A percentile compares a stretch with the other conserved stretches of the same genome.
Conservation (phyloP, 805 yeast species). For the Wickerhamomyces kurtzmanii region DNA sequence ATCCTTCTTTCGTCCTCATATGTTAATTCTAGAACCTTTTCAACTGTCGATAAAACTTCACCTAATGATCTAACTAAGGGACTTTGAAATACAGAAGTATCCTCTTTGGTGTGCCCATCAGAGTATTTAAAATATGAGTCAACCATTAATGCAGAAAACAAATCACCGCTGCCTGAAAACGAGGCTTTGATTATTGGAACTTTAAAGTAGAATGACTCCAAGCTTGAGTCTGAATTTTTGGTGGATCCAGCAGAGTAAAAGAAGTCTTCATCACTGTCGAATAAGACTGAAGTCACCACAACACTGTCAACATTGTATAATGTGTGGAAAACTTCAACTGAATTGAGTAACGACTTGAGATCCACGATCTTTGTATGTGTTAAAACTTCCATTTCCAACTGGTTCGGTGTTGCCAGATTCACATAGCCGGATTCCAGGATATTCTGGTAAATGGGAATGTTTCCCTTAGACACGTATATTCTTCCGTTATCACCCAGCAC, state of each 20-base stretch:
- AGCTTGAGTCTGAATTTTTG: conserved; percentile 1
- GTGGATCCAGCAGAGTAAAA: conserved; percentile 31
- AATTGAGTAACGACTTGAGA: conserved; percentile 23
- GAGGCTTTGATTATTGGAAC: conserved; percentile 44
- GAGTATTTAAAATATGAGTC: conserved; percentile 30
- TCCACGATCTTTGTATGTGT: conserved; percentile 33
- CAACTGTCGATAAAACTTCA: conserved; percentile 29
- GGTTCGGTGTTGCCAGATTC: conserved; percentile 59
- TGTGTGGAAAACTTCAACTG: conserved; percentile 31
- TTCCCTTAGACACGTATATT: conserved; percentile 57
- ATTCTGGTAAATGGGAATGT: conserved; percentile 40
- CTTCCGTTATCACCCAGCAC: conserved; percentile 87
- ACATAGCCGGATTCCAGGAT: conserved; percentile 35
- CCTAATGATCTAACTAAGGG: conserved; percentile 25
- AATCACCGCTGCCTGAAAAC: conserved; percentile 71
- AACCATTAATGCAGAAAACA: conserved; percentile 53
- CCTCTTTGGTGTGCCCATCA: conserved; percentile 6
- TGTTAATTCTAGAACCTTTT: conserved; percentile 30
- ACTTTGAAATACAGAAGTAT: conserved; percentile 1
- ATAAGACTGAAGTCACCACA: conserved; percentile 48
- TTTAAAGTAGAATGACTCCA: conserved; percentile 20
- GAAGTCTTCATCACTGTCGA: conserved; percentile 14
- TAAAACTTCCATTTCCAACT: conserved; percentile 59
- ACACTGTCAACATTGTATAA: conserved; percentile 37
- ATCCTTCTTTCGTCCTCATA: conserved; percentile 14